Evolutionary conservation across 2,329 filamentous ascomycete species (phyloP).

Genomic region (Xylariaceae sp.): DNA sequence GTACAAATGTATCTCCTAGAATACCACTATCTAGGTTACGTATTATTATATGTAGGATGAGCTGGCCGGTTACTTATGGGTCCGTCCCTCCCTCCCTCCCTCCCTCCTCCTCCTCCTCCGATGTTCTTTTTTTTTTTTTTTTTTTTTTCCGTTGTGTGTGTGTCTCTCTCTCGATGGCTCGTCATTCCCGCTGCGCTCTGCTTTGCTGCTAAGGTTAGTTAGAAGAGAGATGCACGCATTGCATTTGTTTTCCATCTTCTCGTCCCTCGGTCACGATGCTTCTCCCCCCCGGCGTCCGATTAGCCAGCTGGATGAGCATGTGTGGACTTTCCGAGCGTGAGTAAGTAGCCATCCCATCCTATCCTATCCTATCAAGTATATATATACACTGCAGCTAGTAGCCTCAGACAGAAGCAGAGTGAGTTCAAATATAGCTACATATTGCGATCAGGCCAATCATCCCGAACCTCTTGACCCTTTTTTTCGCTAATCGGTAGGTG

Average conservation of each 20-base stretch:
- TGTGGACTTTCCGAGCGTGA: too few species aligned
- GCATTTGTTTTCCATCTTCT: slow-evolving; percentile 12
- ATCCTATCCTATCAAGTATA: not conserved
- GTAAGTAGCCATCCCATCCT: too few species aligned
- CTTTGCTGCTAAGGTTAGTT: too few species aligned
- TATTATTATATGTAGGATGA: slow-evolving; percentile 17
- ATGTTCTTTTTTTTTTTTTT: too few species aligned
- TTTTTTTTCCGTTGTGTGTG: too few species aligned
- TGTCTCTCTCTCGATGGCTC: slow-evolving; percentile 2
- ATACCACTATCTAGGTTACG: not conserved
- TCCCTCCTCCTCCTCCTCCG: too few species aligned
- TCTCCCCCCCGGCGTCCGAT: not conserved
- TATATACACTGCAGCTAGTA: too few species aligned
- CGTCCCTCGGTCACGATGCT: slow-evolving; percentile 13
- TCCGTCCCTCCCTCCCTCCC: not conserved
- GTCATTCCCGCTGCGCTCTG: slow-evolving; percentile 7
- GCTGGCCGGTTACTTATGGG: slow-evolving; percentile 16
- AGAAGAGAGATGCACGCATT: too few species aligned
- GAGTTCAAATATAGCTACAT: too few species aligned
- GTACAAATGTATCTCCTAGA: slow-evolving; percentile 6
- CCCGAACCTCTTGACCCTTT: not conserved
- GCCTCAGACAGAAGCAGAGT: too few species aligned
- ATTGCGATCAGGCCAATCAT: not conserved
- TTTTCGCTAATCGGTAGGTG: too few species aligned
- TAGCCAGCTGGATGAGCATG: too few species aligned